phyloP scores from a whole-genome alignment of 129 eudicot species.

The Smallanthus sonchifolius region DNA sequence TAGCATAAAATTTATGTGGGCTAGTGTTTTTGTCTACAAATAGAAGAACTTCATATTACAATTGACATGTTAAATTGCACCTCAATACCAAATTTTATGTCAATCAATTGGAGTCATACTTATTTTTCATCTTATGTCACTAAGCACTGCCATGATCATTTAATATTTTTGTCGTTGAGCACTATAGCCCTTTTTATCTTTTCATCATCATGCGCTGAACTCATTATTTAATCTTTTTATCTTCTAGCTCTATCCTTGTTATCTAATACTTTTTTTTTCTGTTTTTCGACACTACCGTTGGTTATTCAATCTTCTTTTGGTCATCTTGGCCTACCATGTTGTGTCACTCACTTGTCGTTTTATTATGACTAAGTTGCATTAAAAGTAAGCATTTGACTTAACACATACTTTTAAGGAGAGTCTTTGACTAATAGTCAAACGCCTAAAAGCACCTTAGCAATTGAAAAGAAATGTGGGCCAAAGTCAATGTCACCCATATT shows the following conservation, averaged over 20 bases:
- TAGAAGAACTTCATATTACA: neutral
- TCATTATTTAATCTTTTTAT: neutral
- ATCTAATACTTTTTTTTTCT: conserved; percentile 2
- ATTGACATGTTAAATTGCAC: neutral
- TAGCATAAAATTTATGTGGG: neutral
- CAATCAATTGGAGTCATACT: neutral
- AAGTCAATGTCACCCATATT: conserved; percentile 10
- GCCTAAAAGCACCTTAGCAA: neutral
- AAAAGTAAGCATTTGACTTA: neutral
- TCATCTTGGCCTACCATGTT: neutral
- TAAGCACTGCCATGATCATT: conserved; percentile 16
- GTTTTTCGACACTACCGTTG: neutral
- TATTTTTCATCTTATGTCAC: conserved; percentile 8
- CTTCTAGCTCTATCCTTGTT: conserved; percentile 7
- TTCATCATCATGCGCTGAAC: conserved; percentile 6
- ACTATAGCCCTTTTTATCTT: conserved; percentile 5
- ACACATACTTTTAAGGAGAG: neutral
- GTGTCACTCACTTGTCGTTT: neutral
- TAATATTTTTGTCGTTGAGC: neutral
- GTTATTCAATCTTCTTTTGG: neutral
- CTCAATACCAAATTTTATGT: neutral
- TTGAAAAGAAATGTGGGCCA: conserved; percentile 4
- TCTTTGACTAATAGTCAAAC: conserved; percentile 7
- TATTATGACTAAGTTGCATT: neutral
- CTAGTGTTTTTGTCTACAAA: conserved; percentile 8